Percentiles rank a stretch among this genome's conserved stretches.
phyloP scores from a whole-genome alignment of 768 basidiomycete species.

The Kwoniella dejecticola region DNA sequence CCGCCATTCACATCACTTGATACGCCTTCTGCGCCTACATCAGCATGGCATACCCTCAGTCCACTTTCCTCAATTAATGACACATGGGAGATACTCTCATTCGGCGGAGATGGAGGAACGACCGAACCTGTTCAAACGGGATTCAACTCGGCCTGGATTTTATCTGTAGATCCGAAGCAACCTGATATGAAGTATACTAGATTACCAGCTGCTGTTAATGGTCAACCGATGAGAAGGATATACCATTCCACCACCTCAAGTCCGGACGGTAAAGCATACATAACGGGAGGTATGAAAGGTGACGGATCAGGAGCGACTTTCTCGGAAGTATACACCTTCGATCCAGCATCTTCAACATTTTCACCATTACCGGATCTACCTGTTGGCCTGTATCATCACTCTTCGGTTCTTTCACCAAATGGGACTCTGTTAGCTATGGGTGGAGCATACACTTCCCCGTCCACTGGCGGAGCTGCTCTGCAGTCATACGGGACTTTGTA shows the following conservation, averaged over 20 bases:
- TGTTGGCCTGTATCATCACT: conserved; percentile 71
- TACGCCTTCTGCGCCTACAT: conserved; percentile 62
- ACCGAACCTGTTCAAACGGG: conserved; percentile 60
- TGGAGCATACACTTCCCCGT: conserved; percentile 59
- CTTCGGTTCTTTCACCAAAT: conserved; percentile 68
- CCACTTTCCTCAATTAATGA: conserved; percentile 61
- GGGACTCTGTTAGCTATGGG: conserved; percentile 74
- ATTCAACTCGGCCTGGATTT: conserved; percentile 67
- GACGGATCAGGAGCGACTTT: conserved; percentile 73
- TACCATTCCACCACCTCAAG: conserved; percentile 67
- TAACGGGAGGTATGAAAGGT: conserved; percentile 78
- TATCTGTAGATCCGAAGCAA: conserved; percentile 59
- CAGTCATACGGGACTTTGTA: conserved; percentile 67
- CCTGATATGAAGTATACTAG: conserved; percentile 58
- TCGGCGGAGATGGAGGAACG: conserved; percentile 74
- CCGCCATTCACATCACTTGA: conserved; percentile 71
- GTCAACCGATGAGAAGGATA: conserved; percentile 74
- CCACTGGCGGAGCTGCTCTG: conserved; percentile 58
- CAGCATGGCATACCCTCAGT: conserved; percentile 80
- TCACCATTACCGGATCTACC: conserved; percentile 64
- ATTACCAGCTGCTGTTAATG: conserved; percentile 64
- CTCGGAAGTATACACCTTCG: conserved; percentile 68
- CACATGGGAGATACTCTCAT: conserved; percentile 60
- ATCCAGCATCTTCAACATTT: conserved; percentile 62
- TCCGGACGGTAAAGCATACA: conserved; percentile 62